A percentile compares a stretch with the other conserved stretches of the same genome.
These are phyloP conservation scores for Echria macrotheca DNA, from an alignment of 495 filamentous ascomycete genomes.

Conservation along the genomic window DNA sequence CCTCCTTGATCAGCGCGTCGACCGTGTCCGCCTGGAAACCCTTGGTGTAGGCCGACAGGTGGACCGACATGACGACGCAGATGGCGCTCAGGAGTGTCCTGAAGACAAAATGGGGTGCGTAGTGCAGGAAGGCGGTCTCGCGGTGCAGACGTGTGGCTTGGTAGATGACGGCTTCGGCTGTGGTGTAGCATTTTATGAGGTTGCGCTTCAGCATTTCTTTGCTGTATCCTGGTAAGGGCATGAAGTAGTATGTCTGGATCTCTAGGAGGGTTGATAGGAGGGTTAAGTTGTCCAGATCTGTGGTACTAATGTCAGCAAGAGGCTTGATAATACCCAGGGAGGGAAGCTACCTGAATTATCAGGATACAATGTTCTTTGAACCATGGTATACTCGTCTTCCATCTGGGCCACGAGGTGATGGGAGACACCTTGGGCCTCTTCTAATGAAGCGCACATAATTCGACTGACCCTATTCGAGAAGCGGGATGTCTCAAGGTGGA, in stretches of 20 bases:
- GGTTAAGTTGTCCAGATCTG: conserved; percentile 38
- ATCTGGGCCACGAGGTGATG: conserved; percentile 35
- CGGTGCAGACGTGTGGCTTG: conserved; percentile 26
- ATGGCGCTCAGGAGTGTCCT: conserved; percentile 31
- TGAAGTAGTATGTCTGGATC: conserved; percentile 43
- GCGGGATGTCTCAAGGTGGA: conserved; percentile 38
- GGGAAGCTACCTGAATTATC: conserved; percentile 34
- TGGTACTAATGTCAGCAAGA: conserved; percentile 6
- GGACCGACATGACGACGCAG: conserved; percentile 36
- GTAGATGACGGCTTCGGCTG: conserved; percentile 32
- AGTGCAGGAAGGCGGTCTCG: conserved; percentile 28
- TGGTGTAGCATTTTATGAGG: conserved; percentile 36
- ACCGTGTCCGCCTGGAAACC: conserved; percentile 14
- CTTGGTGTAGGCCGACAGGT: conserved; percentile 31
- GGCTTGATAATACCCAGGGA: too few species aligned
- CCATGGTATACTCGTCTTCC: conserved; percentile 39
- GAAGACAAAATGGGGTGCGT: conserved; percentile 39
- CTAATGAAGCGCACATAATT: conserved; percentile 35
- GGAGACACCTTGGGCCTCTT: conserved; percentile 37
- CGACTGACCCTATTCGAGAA: conserved; percentile 36
- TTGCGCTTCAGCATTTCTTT: conserved; percentile 34
- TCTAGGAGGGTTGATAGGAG: conserved; percentile 37
- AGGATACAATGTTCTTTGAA: conserved; percentile 35
- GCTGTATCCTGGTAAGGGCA: conserved; percentile 32
- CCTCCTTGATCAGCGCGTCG: conserved; percentile 21